Evolutionary conservation across 345 rosid genomes (phyloP).

Genomic region (Ricinus communis): DNA sequence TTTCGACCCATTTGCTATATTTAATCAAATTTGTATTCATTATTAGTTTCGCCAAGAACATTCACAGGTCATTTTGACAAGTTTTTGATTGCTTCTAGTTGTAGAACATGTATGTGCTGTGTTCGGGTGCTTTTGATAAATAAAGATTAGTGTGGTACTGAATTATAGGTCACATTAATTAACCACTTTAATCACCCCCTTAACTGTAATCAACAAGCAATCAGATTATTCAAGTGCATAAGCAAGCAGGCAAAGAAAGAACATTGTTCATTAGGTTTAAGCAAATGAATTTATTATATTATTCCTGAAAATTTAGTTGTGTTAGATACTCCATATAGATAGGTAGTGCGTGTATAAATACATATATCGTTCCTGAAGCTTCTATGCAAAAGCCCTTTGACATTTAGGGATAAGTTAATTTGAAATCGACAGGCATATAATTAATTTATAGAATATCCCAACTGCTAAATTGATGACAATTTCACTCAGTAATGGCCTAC

Average conservation of each 20-base stretch:
- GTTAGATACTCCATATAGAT: too few relatives aligned
- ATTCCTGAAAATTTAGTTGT: too few relatives aligned
- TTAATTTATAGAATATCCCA: background rate
- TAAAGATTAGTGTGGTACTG: too few relatives aligned
- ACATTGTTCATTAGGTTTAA: too few relatives aligned
- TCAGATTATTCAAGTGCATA: too few relatives aligned
- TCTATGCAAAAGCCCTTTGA: background rate
- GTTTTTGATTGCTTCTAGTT: background rate
- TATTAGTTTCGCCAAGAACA: background rate
- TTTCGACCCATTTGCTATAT: background rate
- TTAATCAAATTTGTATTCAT: background rate
- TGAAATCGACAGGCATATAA: background rate
- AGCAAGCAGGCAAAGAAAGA: too few relatives aligned
- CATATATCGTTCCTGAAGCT: background rate
- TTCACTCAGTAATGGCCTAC: background rate
- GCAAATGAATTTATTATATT: too few relatives aligned
- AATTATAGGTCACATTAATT: too few relatives aligned
- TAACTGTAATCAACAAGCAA: too few relatives aligned
- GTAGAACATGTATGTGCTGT: background rate
- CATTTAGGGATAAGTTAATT: background rate
- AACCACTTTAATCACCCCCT: too few relatives aligned
- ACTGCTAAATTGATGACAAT: background rate
- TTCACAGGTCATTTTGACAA: background rate
- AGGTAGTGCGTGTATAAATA: too few relatives aligned
- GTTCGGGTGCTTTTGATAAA: too few relatives aligned